A percentile compares a stretch with the other conserved stretches of the same genome.
phyloP scores from a whole-genome alignment of 2,329 filamentous ascomycete genomes.

The Cercospora sesami region DNA sequence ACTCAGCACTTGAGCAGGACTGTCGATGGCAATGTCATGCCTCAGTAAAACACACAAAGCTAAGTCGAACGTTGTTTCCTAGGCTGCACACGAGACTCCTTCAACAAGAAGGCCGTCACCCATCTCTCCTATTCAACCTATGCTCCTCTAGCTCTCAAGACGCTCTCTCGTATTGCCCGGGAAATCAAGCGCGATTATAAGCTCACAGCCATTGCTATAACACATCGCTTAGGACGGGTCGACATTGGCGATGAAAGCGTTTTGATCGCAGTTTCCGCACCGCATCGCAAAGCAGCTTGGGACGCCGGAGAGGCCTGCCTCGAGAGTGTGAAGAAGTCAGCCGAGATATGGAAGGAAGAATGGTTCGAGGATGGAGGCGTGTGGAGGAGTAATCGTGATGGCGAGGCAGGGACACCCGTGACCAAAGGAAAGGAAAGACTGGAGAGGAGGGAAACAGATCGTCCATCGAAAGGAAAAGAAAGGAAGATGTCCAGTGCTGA shows the following conservation, averaged over 20 bases:
- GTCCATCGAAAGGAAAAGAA: constrained; percentile 3
- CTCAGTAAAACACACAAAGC: background rate
- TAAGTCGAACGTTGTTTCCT: constrained; percentile 6
- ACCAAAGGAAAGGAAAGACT: constrained; percentile 14
- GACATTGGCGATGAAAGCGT: constrained; percentile 93
- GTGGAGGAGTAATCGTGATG: constrained; percentile 87
- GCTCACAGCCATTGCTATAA: constrained; percentile 73
- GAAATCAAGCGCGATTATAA: constrained; percentile 60
- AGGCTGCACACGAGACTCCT: constrained; percentile 67
- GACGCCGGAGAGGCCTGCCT: constrained; percentile 82
- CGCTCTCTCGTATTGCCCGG: constrained; percentile 65
- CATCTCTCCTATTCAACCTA: constrained; percentile 77
- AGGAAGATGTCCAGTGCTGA: constrained; percentile 4
- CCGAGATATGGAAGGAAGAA: constrained; percentile 96
- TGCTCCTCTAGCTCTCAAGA: constrained; percentile 65
- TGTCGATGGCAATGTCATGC: background rate
- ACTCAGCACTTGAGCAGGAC: constrained; percentile 30
- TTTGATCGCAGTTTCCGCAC: constrained; percentile 78
- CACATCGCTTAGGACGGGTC: constrained; percentile 81
- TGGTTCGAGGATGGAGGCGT: constrained; percentile 77
- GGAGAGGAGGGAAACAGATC: background rate
- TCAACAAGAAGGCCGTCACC: constrained; percentile 68
- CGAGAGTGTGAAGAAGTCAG: constrained; percentile 78
- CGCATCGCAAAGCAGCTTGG: constrained; percentile 85
- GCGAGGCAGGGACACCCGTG: constrained; percentile 53